These are phyloP conservation scores for Acer yangbiense DNA, from an alignment of 345 rosid species.

Conservation along the genomic window DNA sequence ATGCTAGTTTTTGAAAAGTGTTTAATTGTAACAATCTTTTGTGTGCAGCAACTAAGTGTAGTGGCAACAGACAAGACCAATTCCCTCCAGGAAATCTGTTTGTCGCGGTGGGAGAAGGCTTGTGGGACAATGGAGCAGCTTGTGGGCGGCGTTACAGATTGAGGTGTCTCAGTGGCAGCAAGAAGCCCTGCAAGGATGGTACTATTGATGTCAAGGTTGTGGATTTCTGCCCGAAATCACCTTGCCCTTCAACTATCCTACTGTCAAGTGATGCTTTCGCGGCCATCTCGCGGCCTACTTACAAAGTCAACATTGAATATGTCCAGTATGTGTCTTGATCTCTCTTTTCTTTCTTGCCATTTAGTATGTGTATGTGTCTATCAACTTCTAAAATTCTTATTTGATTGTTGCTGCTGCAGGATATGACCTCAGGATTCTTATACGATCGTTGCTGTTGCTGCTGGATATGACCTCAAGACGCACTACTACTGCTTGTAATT, in stretches of 20 bases:
- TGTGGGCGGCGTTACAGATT: conserved; percentile 34
- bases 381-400: background rate
- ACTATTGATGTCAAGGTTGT: conserved; percentile 38
- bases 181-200: conserved; percentile 31
- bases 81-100: conserved; percentile 32
- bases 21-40: too few relatives aligned
- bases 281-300: conserved; percentile 14
- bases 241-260: conserved; percentile 38
- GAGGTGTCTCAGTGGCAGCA: conserved; percentile 36
- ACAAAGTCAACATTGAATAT: conserved; percentile 37
- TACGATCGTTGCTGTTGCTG: background rate
- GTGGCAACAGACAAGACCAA: conserved; percentile 33
- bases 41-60: conserved; percentile 30
- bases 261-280: conserved; percentile 32
- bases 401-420: background rate
- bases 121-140: conserved; percentile 46
- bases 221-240: conserved; percentile 32
- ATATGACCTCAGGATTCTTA: background rate
- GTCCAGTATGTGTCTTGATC: conserved; percentile 26
- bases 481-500: background rate
- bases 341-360: background rate
- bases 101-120: conserved; percentile 31
- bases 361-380: background rate
- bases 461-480: background rate
- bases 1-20: too few relatives aligned